These are phyloP conservation scores for Teratosphaeria nubilosa DNA, from an alignment of 2,329 filamentous ascomycete species.

Conservation along the genomic window DNA sequence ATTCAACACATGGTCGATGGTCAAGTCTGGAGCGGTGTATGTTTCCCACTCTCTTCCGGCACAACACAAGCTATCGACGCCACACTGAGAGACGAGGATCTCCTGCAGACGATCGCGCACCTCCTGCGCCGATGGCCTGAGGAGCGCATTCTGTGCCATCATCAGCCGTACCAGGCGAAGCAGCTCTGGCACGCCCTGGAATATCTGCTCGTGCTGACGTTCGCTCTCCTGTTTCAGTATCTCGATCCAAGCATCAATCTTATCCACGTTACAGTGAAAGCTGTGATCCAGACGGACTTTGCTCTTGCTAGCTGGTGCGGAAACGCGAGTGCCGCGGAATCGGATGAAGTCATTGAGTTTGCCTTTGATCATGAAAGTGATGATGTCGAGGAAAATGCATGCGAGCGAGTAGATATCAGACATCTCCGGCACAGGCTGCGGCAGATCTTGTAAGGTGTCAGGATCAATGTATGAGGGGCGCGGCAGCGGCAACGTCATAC, in stretches of 20 bases:
- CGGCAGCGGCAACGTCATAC: slow-evolving; percentile 6
- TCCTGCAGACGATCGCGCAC: slow-evolving; percentile 30
- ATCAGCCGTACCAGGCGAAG: slow-evolving; percentile 33
- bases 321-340: slow-evolving; percentile 52
- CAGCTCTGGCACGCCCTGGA: slow-evolving; percentile 31
- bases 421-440: slow-evolving; percentile 25
- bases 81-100: slow-evolving; percentile 18
- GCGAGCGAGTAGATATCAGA: slow-evolving; percentile 66
- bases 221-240: slow-evolving; percentile 19
- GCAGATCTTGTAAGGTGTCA: slow-evolving; percentile 33
- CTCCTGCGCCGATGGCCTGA: slow-evolving; percentile 32
- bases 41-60: slow-evolving; percentile 16
- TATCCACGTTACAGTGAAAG: slow-evolving; percentile 60
- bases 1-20: background rate
- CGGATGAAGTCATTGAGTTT: slow-evolving; percentile 55
- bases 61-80: slow-evolving; percentile 22
- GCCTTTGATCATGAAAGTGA: slow-evolving; percentile 60
- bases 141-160: slow-evolving; percentile 30
- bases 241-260: slow-evolving; percentile 62
- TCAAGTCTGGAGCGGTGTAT: background rate
- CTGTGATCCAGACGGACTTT: slow-evolving; percentile 46
- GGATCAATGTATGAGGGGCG: slow-evolving; percentile 29
- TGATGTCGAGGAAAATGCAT: slow-evolving; percentile 61
- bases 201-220: slow-evolving; percentile 20
- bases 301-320: slow-evolving; percentile 4